phyloP scores from a whole-genome alignment of 2,329 filamentous ascomycete species.

The Paradendryphiella salina region DNA sequence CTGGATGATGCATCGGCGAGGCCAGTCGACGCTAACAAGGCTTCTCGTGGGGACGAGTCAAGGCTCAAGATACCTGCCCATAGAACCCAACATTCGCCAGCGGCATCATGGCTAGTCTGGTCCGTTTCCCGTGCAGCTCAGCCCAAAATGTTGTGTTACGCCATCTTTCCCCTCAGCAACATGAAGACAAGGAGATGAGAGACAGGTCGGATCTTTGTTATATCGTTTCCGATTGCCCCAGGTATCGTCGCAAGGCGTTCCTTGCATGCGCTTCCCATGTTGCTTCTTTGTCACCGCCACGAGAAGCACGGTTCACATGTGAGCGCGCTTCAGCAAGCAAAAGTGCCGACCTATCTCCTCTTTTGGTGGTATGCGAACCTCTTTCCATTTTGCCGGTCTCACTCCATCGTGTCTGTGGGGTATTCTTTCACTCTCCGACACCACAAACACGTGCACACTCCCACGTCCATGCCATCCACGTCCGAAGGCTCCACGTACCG shows the following conservation, averaged over 20 bases:
- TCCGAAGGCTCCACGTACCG: not conserved
- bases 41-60: conserved; percentile 9
- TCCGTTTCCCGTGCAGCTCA: not conserved
- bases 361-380: not conserved
- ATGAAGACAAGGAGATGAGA: not conserved
- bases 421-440: not conserved
- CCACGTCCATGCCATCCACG: conserved; percentile 1
- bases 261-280: not conserved
- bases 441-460: no score
- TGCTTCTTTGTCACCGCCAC: not conserved
- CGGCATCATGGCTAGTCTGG: not conserved
- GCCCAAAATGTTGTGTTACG: not conserved
- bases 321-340: not conserved
- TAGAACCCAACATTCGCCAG: conserved; percentile 2
- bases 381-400: not conserved
- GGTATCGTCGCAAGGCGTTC: not conserved
- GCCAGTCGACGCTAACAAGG: conserved; percentile 7
- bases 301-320: not conserved
- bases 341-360: not conserved
- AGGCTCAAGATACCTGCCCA: conserved; percentile 2
- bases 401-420: not conserved
- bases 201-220: not conserved
- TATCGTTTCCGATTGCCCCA: not conserved
- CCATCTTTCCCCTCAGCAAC: not conserved
- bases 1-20: conserved; percentile 1